Conservation (phyloP, 2,329 filamentous ascomycete genomes). For the Eutypella sp. region DNA sequence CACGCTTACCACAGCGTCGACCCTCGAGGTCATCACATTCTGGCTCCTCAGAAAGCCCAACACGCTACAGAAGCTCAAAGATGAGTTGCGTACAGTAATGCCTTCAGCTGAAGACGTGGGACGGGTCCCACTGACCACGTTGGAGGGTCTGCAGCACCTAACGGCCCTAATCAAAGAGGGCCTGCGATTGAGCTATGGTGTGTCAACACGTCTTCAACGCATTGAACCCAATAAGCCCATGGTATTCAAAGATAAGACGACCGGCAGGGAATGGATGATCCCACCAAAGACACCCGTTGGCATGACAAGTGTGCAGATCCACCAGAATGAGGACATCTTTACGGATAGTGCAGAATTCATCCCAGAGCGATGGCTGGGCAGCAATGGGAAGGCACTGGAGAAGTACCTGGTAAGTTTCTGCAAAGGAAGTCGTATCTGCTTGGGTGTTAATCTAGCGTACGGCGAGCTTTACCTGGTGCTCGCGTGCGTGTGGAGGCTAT, state of each 20-base stretch:
- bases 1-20: not conserved
- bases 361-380: conserved; percentile 32
- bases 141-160: conserved; percentile 37
- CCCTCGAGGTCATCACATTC: not conserved
- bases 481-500: conserved; percentile 33
- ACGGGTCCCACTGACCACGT: not conserved
- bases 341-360: conserved; percentile 27
- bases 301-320: conserved; percentile 33
- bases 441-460: conserved; percentile 34
- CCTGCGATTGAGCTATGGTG: conserved; percentile 42
- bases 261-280: conserved; percentile 23
- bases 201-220: conserved; percentile 43
- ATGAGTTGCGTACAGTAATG: not conserved
- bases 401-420: conserved; percentile 25
- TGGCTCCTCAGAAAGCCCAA: not conserved
- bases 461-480: conserved; percentile 34
- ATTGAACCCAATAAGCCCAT: conserved; percentile 36
- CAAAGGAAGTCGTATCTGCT: conserved; percentile 30
- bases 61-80: not conserved
- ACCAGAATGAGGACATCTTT: conserved; percentile 30
- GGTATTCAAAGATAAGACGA: conserved; percentile 22
- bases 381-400: conserved; percentile 28
- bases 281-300: conserved; percentile 31
- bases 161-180: conserved; percentile 47
- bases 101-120: not conserved